These are phyloP conservation scores for Dryas integrifolia DNA, from an alignment of 331 rosid genomes.

Conservation along the genomic window DNA sequence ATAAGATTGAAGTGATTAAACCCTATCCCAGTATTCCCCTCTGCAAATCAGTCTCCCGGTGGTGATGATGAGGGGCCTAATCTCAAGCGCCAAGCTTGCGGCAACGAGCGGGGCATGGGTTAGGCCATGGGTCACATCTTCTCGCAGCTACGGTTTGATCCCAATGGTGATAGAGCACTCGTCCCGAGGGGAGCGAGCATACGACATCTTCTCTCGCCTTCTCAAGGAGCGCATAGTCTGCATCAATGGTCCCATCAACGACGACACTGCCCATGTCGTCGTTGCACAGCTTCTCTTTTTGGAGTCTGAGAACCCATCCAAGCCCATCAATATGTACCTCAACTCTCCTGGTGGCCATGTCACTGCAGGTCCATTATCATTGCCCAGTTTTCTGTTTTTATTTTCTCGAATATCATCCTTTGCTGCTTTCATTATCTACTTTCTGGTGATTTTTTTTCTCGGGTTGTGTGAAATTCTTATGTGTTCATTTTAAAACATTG, in stretches of 20 bases:
- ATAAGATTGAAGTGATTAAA: background rate
- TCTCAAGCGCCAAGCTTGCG: slow-evolving; percentile 33
- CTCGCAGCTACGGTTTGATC: slow-evolving; percentile 53
- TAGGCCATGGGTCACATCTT: slow-evolving; percentile 15
- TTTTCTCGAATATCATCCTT: no score
- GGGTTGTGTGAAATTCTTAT: background rate
- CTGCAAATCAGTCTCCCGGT: background rate
- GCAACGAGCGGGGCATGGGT: slow-evolving; percentile 16
- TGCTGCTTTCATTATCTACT: background rate
- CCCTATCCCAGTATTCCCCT: slow-evolving; percentile 1
- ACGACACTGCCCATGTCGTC: slow-evolving; percentile 94
- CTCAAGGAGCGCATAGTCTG: slow-evolving; percentile 94
- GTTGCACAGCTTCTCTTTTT: slow-evolving; percentile 95
- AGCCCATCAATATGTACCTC: slow-evolving; percentile 85
- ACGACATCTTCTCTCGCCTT: slow-evolving; percentile 98
- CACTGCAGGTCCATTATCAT: slow-evolving; percentile 59
- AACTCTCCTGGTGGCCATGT: slow-evolving; percentile 98
- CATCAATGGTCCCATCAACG: slow-evolving; percentile 88
- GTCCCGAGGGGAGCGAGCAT: slow-evolving; percentile 91
- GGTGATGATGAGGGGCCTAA: slow-evolving; percentile 42
- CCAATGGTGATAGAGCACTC: slow-evolving; percentile 98
- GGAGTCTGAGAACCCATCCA: slow-evolving; percentile 94
- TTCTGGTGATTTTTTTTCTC: background rate
- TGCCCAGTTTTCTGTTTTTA: background rate
- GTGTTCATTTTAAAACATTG: background rate